phyloP scores from a whole-genome alignment of 2,329 filamentous ascomycete species.

The Diaporthe sp. region DNA sequence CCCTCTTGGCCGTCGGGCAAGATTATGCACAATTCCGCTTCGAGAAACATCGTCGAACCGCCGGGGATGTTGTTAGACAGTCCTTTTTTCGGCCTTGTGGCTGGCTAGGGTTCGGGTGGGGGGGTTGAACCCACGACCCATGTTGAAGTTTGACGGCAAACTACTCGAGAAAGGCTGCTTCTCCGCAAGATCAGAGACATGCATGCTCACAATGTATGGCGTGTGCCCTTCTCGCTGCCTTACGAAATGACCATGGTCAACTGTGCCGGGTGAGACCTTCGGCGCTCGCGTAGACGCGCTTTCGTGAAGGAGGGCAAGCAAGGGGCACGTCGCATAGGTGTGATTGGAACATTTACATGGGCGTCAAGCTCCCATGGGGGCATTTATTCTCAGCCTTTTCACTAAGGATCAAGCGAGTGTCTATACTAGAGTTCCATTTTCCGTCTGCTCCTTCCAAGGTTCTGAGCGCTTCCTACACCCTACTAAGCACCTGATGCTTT shows the following conservation, averaged over 20 bases:
- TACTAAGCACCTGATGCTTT: neutral
- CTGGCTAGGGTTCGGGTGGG: neutral
- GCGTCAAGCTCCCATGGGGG: neutral
- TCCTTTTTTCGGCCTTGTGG: neutral
- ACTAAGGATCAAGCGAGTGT: constrained; percentile 19
- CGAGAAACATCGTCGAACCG: constrained; percentile 6
- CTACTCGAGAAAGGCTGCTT: neutral
- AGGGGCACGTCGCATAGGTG: neutral
- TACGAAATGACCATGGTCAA: neutral
- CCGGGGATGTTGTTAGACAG: neutral
- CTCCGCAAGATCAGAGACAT: neutral
- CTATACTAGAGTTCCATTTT: constrained; percentile 2
- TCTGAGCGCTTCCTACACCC: neutral
- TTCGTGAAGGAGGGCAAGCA: neutral
- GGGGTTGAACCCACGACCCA: neutral
- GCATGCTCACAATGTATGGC: neutral
- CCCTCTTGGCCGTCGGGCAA: constrained; percentile 25
- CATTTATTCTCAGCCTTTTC: constrained; percentile 1
- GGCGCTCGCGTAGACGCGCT: neutral
- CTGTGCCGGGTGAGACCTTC: neutral
- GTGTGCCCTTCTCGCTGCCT: neutral
- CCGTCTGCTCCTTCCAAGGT: neutral
- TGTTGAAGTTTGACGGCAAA: neutral
- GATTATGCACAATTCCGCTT: constrained; percentile 27
- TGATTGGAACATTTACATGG: neutral